Base-by-base conservation (phyloP, 1,139 yeast species). In the Scheffersomyces quercinus region DNA sequence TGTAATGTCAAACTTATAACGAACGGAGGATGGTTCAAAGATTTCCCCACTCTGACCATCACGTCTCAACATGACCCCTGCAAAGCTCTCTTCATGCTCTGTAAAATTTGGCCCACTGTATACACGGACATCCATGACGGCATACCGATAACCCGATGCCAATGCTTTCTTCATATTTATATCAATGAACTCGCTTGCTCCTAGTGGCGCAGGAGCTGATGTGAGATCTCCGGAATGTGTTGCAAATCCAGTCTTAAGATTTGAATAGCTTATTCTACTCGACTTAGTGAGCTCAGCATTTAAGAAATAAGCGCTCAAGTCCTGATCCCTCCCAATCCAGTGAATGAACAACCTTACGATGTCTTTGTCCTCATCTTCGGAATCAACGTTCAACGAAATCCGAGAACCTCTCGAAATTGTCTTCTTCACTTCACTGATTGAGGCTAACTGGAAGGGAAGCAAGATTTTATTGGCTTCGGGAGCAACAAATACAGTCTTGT, bases 161-260 rank as follows among this genome's bases (percentile, higher is more conserved):
- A 42, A 12, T 3, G 45, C 39, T 15, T 29, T 29, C 7, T 20
- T 9, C 3, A 47, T 47, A 31, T 47, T 42, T 6, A 50, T 40
- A 45, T 50, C 52, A 31, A 50, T 42, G 28, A 44, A 50, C 30
- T 48, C 51, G 11, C 42, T 36, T 3, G 52, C 53, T n/a, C 52
- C 53, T 8, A 32, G 8, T 3, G 52, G 53, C 8, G 50, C 53
- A 6, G 28, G n/a, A 9, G 31, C 31, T 6, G 7, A n/a, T 4
- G 32, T 28, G 14, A 50, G 39, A 40, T 50, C 52, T n/a, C 52
- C 53, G 5, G 52, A 50, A 39, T 50, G 51, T 4, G 35, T 31
- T 4, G 45, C 47, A 38, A 13, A 39, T 3, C 14, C 28, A 11
- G 12, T 29, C n/a, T 36, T 45, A 8, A 48, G 16, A 12, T 41